Conservation (phyloP, 305 asterid species). For the Fraxinus baroniana region DNA sequence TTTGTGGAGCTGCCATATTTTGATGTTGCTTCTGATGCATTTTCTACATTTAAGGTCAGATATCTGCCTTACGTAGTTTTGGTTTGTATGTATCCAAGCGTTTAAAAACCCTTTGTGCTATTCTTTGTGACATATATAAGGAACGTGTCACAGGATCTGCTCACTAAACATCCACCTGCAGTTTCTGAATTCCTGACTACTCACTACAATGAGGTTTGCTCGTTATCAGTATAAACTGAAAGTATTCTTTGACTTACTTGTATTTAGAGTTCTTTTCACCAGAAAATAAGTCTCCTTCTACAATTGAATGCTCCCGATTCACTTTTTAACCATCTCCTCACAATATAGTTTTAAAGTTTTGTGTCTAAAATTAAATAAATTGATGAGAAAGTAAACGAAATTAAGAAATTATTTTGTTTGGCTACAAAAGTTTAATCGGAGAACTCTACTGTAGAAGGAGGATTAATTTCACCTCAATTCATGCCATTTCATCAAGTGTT, state of each 20-base stretch:
- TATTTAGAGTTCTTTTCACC: constrained; percentile 7
- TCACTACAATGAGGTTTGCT: constrained; percentile 74
- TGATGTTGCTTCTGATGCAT: constrained; percentile 94
- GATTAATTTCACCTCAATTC: neutral
- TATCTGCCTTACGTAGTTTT: constrained; percentile 19
- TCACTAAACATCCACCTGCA: constrained; percentile 72
- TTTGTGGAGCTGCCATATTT: constrained; percentile 85
- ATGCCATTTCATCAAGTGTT: constrained; percentile 8
- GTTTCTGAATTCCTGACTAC: constrained; percentile 73
- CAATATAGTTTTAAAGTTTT: neutral
- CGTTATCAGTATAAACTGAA: constrained; percentile 17
- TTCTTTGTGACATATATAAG: constrained; percentile 24
- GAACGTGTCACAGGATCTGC: constrained; percentile 64
- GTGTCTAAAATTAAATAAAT: neutral
- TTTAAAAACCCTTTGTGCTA: constrained; percentile 22
- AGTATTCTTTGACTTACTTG: constrained; percentile 6
- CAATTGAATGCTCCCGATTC: neutral
- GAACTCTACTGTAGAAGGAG: neutral
- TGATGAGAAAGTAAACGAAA: neutral
- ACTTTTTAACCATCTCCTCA: neutral
- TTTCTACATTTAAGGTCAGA: constrained; percentile 90
- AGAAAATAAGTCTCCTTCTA: neutral
- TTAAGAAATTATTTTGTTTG: neutral
- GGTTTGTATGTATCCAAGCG: constrained; percentile 10
- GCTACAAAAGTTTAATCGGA: neutral